Conservation (phyloP, 495 filamentous ascomycete genomes). For the Penicillium lividum region DNA sequence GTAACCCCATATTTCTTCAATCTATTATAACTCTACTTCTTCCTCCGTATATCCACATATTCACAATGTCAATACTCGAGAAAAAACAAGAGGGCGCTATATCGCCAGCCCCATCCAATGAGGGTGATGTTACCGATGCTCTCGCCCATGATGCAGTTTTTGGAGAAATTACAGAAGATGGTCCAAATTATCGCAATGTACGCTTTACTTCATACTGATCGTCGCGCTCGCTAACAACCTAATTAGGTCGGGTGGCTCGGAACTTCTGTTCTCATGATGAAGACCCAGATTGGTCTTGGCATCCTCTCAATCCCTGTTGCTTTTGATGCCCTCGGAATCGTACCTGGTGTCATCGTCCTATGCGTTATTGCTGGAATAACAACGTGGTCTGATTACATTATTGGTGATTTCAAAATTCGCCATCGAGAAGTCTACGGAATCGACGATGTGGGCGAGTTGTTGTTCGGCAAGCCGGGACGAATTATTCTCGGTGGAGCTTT, state of each 20-base stretch:
- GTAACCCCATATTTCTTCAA: neutral
- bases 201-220: neutral
- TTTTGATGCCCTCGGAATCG: slow-evolving; percentile 63
- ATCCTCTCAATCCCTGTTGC: slow-evolving; percentile 60
- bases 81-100: neutral
- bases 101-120: neutral
- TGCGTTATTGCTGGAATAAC: slow-evolving; percentile 59
- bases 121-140: neutral
- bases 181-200: slow-evolving; percentile 26
- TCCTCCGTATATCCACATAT: neutral
- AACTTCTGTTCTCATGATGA: slow-evolving; percentile 43
- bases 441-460: slow-evolving; percentile 64
- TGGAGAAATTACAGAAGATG: slow-evolving; percentile 22
- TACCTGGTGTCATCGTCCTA: slow-evolving; percentile 53
- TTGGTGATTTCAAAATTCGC: slow-evolving; percentile 69
- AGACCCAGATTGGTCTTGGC: slow-evolving; percentile 59
- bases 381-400: slow-evolving; percentile 71
- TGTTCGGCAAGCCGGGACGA: slow-evolving; percentile 62
- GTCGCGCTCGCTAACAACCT: neutral
- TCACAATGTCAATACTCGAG: neutral
- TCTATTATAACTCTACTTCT: no score
- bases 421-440: slow-evolving; percentile 68
- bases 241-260: slow-evolving; percentile 37
- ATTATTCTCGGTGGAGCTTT: slow-evolving; percentile 61
- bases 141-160: slow-evolving; percentile 23